Base-by-base conservation (phyloP, 257 asterid genomes). In the Salvia splendens region DNA sequence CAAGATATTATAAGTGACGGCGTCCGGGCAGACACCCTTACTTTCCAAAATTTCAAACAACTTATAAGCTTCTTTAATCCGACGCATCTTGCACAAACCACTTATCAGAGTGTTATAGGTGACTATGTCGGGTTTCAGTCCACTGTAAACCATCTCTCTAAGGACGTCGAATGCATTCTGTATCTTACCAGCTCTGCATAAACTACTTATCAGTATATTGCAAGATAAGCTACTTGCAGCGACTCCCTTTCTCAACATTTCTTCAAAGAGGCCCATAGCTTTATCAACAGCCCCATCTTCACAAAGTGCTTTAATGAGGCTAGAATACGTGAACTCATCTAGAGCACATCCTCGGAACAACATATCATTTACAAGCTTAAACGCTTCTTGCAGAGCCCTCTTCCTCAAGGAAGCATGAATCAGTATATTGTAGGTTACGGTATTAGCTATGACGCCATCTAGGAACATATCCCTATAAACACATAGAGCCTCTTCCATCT, bases 361-460 rank as follows among this genome's bases (percentile, higher is more conserved):
- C 98, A 92, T 92, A 64, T 89, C 96, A 64, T 87, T 79, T 30
- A 89, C 96, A 54, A 92, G 88, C 73, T 77, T 83, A 30, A 89
- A 77, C 12, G 92, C 98, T 72, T 87, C 83, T 48, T 82, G 85
- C 32, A 72, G 78, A 16, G 78, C 84, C 65, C 84, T 73, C 72
- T 61, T 80, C 71, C 79, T 81, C 71, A 89, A 49, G 67, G 83
- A 84, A 54, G 87, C 87, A 62, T 80, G 95, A 78, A 92, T 92
- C 78, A 89, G 69, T 0, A 91, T 92, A 77, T 92, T 92, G 78
- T 85, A 92, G 24, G 96, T 92, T 6, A 92, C 84, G 5, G 85
- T 83, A 76, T 89, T 89, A 35, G 95, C 96, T 80, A 92, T 89
- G 15, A 84, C 87, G 62, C 98, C 96, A 46, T 86, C 92, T 69